These are phyloP conservation scores for Zygnema cylindricum DNA, from an alignment of 139 green algal species.

Conservation along the genomic window DNA sequence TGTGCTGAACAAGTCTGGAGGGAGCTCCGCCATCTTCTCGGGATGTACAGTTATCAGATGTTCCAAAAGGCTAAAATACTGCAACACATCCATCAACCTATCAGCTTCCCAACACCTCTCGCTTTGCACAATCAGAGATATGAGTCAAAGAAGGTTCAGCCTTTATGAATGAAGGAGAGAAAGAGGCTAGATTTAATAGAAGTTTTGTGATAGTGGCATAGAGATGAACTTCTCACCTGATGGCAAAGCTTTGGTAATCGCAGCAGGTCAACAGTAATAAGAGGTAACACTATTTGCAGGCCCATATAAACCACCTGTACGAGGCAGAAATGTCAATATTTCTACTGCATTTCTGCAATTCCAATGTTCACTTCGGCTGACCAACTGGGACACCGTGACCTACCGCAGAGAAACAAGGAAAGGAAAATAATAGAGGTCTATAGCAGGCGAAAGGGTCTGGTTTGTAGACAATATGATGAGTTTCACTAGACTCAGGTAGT, in stretches of 20 bases:
- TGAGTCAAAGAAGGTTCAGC: not conserved
- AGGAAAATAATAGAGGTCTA: too few species aligned
- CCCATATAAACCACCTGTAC: conserved; percentile 65
- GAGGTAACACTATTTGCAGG: conserved; percentile 79
- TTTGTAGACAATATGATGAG: too few species aligned
- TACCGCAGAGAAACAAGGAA: too few species aligned
- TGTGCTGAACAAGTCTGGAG: conserved; percentile 50
- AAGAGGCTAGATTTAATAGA: too few species aligned
- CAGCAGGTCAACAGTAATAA: conserved; percentile 80
- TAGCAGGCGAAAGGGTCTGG: too few species aligned
- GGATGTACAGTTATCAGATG: conserved; percentile 83
- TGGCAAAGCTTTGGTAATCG: conserved; percentile 81
- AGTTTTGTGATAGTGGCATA: too few species aligned
- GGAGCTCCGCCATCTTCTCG: conserved; percentile 73
- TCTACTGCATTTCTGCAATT: too few species aligned
- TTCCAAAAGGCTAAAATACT: conserved; percentile 81
- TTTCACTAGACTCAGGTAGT: too few species aligned
- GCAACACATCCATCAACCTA: not conserved
- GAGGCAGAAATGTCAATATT: too few species aligned
- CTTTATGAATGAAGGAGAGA: too few species aligned
- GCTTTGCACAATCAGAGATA: not conserved
- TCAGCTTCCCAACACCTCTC: not conserved
- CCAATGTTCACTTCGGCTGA: too few species aligned
- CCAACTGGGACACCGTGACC: too few species aligned
- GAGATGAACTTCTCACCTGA: conserved; percentile 13